Evolutionary conservation across 1,139 yeast species (phyloP), one percentile per base, ranked within the genome.

Genomic region (Meyerozyma smithsonii): DNA sequence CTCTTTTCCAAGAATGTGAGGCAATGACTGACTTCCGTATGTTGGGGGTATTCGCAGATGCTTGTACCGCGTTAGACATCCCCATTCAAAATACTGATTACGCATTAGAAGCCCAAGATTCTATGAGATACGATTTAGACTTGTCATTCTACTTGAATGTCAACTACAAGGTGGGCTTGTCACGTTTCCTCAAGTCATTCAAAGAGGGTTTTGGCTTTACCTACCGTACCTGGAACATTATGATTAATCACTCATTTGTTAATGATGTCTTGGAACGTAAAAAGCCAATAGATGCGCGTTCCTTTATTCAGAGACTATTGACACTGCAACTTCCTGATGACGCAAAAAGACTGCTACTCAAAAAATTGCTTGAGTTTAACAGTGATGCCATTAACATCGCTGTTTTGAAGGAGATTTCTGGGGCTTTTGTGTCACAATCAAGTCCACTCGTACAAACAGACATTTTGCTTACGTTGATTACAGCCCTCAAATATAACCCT

Each of bases 211-310:
- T 52, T 36, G 55, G 52, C 7, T 70, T 71, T 46, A 57, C 52
- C 21, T 42, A 52, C 8, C 46, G 43, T 1, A 70, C 75, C 1
- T 66, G 74, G 67, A 47, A 47, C 11, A 56, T 62, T n/a, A 39
- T 70, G 3, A 48, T 66, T 14, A 66, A 61, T 39, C 55, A 58
- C 28, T 53, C 56, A 11, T 68, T 69, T 44, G 49, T 61, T 8
- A 33, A 49, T 26, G 56, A 55, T 15, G 26, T 47, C 8, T 46
- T 62, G 30, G 53, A 54, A 26, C 12, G 38, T 5, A 42, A 38
- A 15, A 52, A 52, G 21, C 36, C 45, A 2, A 43, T 69, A 8
- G 47, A 52, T 7, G 42, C 57, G 24, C 40, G 47, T 6, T 55
- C 56, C 4, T 55, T 70, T 37, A 42, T 66, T n/a, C 42, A 44